Percentiles rank a stretch among this genome's conserved stretches.
phyloP scores from a whole-genome alignment of 768 basidiomycete genomes.

The Hericium coralloides region DNA sequence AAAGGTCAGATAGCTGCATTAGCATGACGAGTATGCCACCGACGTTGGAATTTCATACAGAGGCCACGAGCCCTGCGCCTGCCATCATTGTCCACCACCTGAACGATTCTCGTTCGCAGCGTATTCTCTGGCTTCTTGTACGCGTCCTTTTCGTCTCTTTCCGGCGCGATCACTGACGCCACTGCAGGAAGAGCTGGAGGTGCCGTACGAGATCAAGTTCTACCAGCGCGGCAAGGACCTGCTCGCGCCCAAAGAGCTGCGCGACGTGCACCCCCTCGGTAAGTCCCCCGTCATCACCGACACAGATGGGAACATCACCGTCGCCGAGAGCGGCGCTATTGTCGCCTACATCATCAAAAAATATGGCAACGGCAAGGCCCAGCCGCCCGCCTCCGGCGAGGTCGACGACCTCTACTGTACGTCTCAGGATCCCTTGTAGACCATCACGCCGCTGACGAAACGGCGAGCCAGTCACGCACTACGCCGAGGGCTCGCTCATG shows the following conservation, averaged over 20 bases:
- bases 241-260: conserved; percentile 29
- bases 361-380: conserved; percentile 24
- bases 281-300: conserved; percentile 40
- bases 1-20: too few species aligned
- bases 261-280: conserved; percentile 32
- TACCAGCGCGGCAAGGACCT: conserved; percentile 25
- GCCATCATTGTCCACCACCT: conserved; percentile 3
- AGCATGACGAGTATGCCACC: too few species aligned
- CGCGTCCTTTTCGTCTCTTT: not conserved
- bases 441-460: not conserved
- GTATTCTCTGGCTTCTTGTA: conserved; percentile 6
- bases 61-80: not conserved
- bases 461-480: conserved; percentile 26
- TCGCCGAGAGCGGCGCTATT: conserved; percentile 37
- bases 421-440: not conserved
- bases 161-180: not conserved
- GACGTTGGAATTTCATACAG: not conserved
- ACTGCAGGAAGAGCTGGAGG: conserved; percentile 42
- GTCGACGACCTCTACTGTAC: conserved; percentile 29
- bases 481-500: conserved; percentile 34
- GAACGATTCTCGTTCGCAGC: conserved; percentile 2
- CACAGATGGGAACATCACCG: conserved; percentile 33
- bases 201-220: conserved; percentile 34
- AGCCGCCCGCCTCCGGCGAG: conserved; percentile 22
- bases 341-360: conserved; percentile 36